These are phyloP conservation scores for Euptelea pleiosperma DNA, from an alignment of 164 flowering plant genomes.

Conservation along the genomic window DNA sequence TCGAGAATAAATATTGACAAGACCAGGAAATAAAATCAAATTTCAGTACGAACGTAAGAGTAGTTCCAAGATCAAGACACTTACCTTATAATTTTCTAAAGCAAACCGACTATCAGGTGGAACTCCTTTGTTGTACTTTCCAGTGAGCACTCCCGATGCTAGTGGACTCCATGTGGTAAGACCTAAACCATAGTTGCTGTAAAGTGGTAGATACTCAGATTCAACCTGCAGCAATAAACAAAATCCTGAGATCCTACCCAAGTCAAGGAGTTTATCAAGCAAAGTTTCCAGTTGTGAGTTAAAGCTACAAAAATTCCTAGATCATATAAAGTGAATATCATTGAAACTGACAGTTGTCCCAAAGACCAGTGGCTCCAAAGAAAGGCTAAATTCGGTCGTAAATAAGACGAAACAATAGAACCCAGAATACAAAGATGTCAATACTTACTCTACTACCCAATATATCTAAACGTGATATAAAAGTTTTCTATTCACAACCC, in stretches of 20 bases:
- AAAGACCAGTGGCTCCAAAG: too few species aligned
- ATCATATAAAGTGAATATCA: not conserved
- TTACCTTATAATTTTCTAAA: constrained; percentile 90
- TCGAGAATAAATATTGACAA: not conserved
- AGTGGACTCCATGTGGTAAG: constrained; percentile 99
- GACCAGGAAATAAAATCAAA: not conserved
- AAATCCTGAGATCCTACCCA: not conserved
- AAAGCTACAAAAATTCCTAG: not conserved
- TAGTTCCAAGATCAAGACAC: not conserved
- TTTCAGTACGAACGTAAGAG: too few species aligned
- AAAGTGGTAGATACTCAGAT: constrained; percentile 80
- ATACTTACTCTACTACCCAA: too few species aligned
- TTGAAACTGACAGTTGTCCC: too few species aligned
- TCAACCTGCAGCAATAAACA: constrained; percentile 59
- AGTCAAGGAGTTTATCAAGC: not conserved
- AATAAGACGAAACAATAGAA: too few species aligned
- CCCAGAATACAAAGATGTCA: too few species aligned
- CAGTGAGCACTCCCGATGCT: constrained; percentile 96
- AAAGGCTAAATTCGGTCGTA: too few species aligned
- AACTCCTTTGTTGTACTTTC: constrained; percentile 74
- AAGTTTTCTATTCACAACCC: too few species aligned
- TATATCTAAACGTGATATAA: too few species aligned
- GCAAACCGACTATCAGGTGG: constrained; percentile 97
- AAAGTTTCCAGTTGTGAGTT: not conserved
- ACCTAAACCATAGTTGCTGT: constrained; percentile 86